These are phyloP conservation scores for Lactifluus volemus DNA, from an alignment of 768 basidiomycete genomes.

Conservation along the genomic window DNA sequence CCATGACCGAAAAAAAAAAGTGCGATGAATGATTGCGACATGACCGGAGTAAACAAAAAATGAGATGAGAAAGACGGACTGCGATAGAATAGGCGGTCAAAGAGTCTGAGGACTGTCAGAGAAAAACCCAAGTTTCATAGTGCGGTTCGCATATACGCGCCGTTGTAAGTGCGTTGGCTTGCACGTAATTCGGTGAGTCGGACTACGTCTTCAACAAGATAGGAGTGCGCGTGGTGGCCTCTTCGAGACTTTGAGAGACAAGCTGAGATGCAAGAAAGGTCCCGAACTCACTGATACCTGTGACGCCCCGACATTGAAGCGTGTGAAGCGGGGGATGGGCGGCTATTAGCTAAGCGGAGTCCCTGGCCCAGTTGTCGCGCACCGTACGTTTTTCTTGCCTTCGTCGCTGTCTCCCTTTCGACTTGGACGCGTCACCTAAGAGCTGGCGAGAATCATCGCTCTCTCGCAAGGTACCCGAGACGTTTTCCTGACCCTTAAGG, in stretches of 20 bases:
- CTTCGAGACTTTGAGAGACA: constrained; percentile 10
- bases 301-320: too few relatives aligned
- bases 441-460: neutral
- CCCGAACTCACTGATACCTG: neutral
- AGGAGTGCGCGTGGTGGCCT: constrained; percentile 29
- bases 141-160: constrained; percentile 71
- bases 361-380: too few relatives aligned
- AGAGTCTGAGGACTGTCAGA: constrained; percentile 68
- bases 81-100: constrained; percentile 35
- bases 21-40: neutral
- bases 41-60: neutral
- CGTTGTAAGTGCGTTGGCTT: constrained; percentile 74
- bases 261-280: too few relatives aligned
- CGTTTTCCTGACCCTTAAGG: neutral
- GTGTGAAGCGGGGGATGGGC: too few relatives aligned
- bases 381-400: too few relatives aligned
- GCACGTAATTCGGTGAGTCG: constrained; percentile 62
- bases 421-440: neutral
- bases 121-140: constrained; percentile 67
- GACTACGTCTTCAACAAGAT: constrained; percentile 17
- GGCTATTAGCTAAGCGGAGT: too few relatives aligned
- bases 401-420: neutral
- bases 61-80: constrained; percentile 40
- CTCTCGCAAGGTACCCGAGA: neutral
- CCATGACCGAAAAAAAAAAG: neutral